Base-by-base conservation (phyloP, 306 rosid genomes). In the Bauhinia variegata region DNA sequence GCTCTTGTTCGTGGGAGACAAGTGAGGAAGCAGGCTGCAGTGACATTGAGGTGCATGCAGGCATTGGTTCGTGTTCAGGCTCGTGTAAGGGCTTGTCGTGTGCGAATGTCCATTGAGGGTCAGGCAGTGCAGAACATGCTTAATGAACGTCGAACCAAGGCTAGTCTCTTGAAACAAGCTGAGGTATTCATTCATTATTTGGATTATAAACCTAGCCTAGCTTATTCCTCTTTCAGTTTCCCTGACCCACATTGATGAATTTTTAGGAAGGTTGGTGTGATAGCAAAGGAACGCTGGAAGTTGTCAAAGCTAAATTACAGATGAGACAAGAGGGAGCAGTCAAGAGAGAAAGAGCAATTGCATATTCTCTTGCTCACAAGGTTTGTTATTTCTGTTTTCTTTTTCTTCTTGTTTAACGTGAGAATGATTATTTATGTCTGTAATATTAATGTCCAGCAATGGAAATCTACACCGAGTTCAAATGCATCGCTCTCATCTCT, bases 51-150 rank as follows among this genome's bases (percentile, higher is more conserved):
- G 71, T 95, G 99, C 83, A 95, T 95, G 99, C 99, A 95, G 67
- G 99, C 99, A 1, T 75, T 95, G 1, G 99, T 95, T 74, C 91
- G 99, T 41, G 97, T 95, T 64, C 99, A 95, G 68, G 99, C 99
- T 0, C 80, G 97, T 9, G 96, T 95, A 4, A 80, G 99, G 75
- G 99, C 99, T 53, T 88, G 95, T 14, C 97, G 91, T 11, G 99
- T 95, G 47, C 73, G 99, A 36, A 88, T 88, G 97, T 90, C 99
- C 13, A 65, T 85, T 4, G 96, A 95, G 55, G 99, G 99, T 0
- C 96, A 90, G 68, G 97, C 95, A 7, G 97, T 95, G 43, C 97
- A 95, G 83, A 80, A 78, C 70, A 68, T 90, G 73, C 87, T 95
- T 16, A 44, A 77, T 18, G 91, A 86, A 55, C 83, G 75, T 13